Evolutionary conservation across 2,329 filamentous ascomycete genomes (phyloP), one percentile per base, ranked within the genome.

Genomic region (Venturia oleaginea): DNA sequence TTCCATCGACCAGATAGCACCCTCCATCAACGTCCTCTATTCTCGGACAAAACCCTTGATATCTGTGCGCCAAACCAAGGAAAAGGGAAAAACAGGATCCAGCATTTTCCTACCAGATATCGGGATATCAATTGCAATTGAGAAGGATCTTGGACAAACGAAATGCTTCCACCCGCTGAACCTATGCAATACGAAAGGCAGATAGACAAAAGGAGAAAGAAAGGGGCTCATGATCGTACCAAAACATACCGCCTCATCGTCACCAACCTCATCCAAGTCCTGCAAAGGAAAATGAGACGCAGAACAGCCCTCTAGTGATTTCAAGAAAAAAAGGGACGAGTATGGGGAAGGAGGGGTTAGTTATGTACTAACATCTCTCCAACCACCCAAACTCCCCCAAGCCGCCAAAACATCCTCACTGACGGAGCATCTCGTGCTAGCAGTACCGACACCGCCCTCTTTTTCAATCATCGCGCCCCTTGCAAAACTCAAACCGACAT

Each of bases 401-500:
- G 78, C 78, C 64, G 76, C 77, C 34, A 80, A 69, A 8, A 80
- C 76, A 67, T 80, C 78, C 38, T 79, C 77, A 51, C 76, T 76
- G 4, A 78, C 77, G 65, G 77, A 79, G 59, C 72, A 71, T 57
- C 68, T 68, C 59, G 69, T 27, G n/a, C 46, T 22, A 5, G 46
- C 27, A 15, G 15, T 32, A 7, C 15, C 17, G 5, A 32, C 13
- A 32, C 48, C 7, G 69, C 19, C 69, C 55, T 57, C 46, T 22
- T n/a, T 30, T 4, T 34, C 37, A 24, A 32, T 19, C 38, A 32
- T 38, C 73, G 19, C 73, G 65, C 15, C 13, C 17, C 13, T 38
- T 30, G 32, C 40, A 13, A 40, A 17, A 1, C 37, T 13, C 5
- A 64, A 30, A 4, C 19, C 40, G 8, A 32, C 27, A 5, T 22